Evolutionary conservation across 2,329 filamentous ascomycete species (phyloP).

Genomic region (Paecilomyces niveus): DNA sequence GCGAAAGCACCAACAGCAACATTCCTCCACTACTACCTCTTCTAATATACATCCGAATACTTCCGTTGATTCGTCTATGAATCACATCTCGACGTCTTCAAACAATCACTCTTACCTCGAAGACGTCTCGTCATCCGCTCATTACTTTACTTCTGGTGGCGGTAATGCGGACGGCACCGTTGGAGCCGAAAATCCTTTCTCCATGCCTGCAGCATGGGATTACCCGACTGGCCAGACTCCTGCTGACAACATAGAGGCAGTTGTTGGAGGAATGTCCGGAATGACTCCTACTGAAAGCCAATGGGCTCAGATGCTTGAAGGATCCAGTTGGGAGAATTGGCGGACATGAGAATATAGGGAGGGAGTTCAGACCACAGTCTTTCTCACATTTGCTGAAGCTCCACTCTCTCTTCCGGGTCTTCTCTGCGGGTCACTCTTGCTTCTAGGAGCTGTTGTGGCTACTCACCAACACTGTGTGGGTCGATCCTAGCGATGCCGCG

Average conservation of each 20-base stretch:
- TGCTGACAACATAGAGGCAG: slow-evolving; percentile 11
- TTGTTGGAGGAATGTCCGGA: slow-evolving; percentile 4
- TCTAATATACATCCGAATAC: slow-evolving; percentile 6
- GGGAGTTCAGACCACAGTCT: background rate
- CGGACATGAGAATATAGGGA: slow-evolving; percentile 1
- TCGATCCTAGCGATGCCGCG: background rate
- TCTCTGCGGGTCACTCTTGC: too few relatives aligned
- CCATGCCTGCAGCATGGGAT: slow-evolving; percentile 24
- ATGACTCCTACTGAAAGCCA: slow-evolving; percentile 26
- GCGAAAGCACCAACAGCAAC: slow-evolving; percentile 13
- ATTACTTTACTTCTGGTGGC: slow-evolving; percentile 10
- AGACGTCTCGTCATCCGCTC: slow-evolving; percentile 10
- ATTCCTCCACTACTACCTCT: slow-evolving; percentile 1
- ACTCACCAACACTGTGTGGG: background rate
- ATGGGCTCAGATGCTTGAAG: slow-evolving; percentile 27
- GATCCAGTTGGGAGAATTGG: slow-evolving; percentile 22
- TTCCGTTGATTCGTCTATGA: slow-evolving; percentile 9
- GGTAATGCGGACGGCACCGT: slow-evolving; percentile 9
- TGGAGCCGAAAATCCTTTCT: slow-evolving; percentile 16
- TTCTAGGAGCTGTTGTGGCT: background rate
- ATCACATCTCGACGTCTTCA: slow-evolving; percentile 9
- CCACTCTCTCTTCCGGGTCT: too few relatives aligned
- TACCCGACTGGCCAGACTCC: slow-evolving; percentile 9
- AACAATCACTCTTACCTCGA: slow-evolving; percentile 8
- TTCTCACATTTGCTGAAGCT: too few relatives aligned